Evolutionary conservation across 2,329 filamentous ascomycete genomes (phyloP), one percentile per base, ranked within the genome.

Genomic region (Trichoderma arundinaceum): DNA sequence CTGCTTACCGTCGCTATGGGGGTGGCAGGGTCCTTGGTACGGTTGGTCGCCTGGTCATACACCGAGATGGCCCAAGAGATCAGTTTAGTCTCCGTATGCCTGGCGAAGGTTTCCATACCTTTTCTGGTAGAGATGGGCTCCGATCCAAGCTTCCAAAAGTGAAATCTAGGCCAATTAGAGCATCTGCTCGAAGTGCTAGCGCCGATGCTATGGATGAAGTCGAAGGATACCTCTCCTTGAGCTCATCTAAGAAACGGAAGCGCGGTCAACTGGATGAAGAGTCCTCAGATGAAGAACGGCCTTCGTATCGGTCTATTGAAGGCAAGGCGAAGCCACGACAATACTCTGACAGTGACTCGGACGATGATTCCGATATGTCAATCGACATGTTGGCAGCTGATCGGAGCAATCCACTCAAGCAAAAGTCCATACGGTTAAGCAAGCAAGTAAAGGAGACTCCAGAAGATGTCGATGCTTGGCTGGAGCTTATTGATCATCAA

Each of bases 401-500:
- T 19, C 66, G 74, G 8, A 78, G 82, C 57, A 79, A 83, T 35
- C 80, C 83, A 2, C 74, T 85, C 3, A 85, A 81, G 51, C 78
- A 83, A 72, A 84, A 79, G 65, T 87, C 87, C 13, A 81, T 89
- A 0, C 80, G 88, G 59, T 80, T 97, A 7, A 86, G 84, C 2
- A 85, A 84, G 12, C 82, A 76, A 35, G 87, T 92, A 39, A 88
- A 90, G 64, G 81, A 89, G 1, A 76, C 86, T 22, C 92, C 93
- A 1, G 76, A 82, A 6, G 86, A 96, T 72, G 81, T 91, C 19
- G 80, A 88, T 48, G 83, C 87, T 17, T 98, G 94, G 94, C 76
- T 96, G 15, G 83, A 86, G 43, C 82, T 97, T n/a, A 90, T 94
- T 52, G 80, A 88, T 7, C 88, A 96, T 67, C 94, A 98, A 77